These are phyloP conservation scores for Vigna nakashimae DNA, from an alignment of 306 rosid species.

Conservation along the genomic window DNA sequence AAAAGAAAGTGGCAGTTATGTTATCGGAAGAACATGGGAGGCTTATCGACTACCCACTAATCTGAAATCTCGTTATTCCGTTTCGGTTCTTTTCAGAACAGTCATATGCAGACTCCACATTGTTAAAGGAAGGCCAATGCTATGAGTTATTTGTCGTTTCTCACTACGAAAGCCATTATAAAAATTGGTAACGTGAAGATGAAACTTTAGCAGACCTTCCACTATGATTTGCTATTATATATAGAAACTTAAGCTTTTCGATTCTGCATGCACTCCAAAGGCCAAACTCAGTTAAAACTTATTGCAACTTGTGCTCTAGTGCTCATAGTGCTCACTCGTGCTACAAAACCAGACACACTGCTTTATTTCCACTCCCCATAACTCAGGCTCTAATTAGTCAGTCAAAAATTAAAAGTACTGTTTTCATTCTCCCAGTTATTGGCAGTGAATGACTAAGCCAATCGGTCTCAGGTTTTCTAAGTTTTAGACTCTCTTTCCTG, in stretches of 20 bases:
- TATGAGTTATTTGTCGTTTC: constrained; percentile 61
- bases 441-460: constrained; percentile 42
- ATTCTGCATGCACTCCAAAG: constrained; percentile 57
- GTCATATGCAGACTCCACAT: constrained; percentile 60
- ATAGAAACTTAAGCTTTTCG: constrained; percentile 47
- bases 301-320: constrained; percentile 47
- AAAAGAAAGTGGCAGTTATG: constrained; percentile 62
- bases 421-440: constrained; percentile 29
- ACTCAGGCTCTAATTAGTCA: constrained; percentile 31
- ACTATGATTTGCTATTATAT: constrained; percentile 53
- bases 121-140: constrained; percentile 48
- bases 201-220: constrained; percentile 62
- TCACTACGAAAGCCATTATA: constrained; percentile 53
- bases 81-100: constrained; percentile 56
- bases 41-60: constrained; percentile 44
- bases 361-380: constrained; percentile 44
- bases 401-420: not conserved
- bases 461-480: constrained; percentile 27
- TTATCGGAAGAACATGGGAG: constrained; percentile 75
- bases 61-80: constrained; percentile 54
- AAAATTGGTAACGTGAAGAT: constrained; percentile 41
- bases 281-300: constrained; percentile 48
- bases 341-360: not conserved
- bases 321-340: constrained; percentile 40
- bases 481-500: constrained; percentile 23